phyloP scores from a whole-genome alignment of 176 grass and related monocot species.

The Oryza brachyantha region DNA sequence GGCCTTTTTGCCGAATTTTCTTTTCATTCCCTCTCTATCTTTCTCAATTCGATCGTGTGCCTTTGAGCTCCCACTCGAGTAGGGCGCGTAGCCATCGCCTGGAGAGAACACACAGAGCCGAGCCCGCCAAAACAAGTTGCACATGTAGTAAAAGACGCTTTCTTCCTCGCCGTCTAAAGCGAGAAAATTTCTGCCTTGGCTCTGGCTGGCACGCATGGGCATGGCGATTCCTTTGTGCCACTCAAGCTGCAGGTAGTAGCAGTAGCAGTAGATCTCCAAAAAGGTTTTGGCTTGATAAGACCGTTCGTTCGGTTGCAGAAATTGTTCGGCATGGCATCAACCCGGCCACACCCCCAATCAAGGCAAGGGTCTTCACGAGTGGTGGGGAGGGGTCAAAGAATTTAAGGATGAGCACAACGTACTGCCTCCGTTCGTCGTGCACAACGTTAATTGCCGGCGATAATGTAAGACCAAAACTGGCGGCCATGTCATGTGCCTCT shows the following conservation, averaged over 20 bases:
- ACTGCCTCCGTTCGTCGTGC: background rate
- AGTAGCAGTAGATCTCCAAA: background rate
- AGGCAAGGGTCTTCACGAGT: background rate
- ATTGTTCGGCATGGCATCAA: too few species aligned
- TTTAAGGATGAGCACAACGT: background rate
- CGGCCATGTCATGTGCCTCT: slow-evolving; percentile 24
- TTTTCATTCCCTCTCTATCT: background rate
- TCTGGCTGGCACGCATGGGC: background rate
- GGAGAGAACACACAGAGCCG: slow-evolving; percentile 22
- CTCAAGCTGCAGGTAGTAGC: too few species aligned
- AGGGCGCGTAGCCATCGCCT: slow-evolving; percentile 14
- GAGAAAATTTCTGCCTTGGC: slow-evolving; percentile 11
- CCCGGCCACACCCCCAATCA: background rate
- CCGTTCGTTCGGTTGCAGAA: background rate
- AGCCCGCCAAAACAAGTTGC: slow-evolving; percentile 27
- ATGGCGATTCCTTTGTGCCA: background rate
- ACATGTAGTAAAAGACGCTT: slow-evolving; percentile 44
- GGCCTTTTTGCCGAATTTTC: slow-evolving; percentile 3
- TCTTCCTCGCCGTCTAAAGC: slow-evolving; percentile 47
- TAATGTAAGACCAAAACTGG: background rate
- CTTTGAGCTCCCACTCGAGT: slow-evolving; percentile 23
- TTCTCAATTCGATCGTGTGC: background rate
- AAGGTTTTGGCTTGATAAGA: background rate
- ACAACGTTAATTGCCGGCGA: background rate
- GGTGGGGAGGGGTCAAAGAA: slow-evolving; percentile 7